A percentile compares a stretch with the other conserved stretches of the same genome.
These are phyloP conservation scores for Amyloporia xantha DNA, from an alignment of 768 basidiomycete genomes.

Conservation along the genomic window DNA sequence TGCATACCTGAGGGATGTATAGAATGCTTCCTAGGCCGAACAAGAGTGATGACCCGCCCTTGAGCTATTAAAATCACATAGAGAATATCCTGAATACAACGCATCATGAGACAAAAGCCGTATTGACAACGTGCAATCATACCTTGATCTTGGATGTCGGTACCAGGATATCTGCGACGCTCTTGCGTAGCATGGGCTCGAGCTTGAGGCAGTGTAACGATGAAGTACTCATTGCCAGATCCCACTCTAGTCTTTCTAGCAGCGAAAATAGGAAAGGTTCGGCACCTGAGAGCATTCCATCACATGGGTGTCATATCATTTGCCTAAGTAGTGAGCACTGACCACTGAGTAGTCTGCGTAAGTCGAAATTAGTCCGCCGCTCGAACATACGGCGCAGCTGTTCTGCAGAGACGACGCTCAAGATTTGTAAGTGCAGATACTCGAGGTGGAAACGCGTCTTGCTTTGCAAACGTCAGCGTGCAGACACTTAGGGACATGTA, in stretches of 20 bases:
- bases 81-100: slow-evolving; percentile 64
- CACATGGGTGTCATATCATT: background rate
- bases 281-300: slow-evolving; percentile 49
- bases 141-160: slow-evolving; percentile 80
- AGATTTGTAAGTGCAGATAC: slow-evolving; percentile 88
- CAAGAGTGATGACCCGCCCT: slow-evolving; percentile 76
- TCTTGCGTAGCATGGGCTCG: slow-evolving; percentile 59
- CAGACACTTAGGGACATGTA: background rate
- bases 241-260: slow-evolving; percentile 62
- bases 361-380: slow-evolving; percentile 85
- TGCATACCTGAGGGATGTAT: slow-evolving; percentile 82
- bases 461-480: slow-evolving; percentile 41
- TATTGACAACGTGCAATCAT: slow-evolving; percentile 5
- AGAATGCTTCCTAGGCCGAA: slow-evolving; percentile 87
- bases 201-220: slow-evolving; percentile 77
- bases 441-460: slow-evolving; percentile 93
- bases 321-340: slow-evolving; percentile 1
- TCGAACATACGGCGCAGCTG: slow-evolving; percentile 86
- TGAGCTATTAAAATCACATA: slow-evolving; percentile 84
- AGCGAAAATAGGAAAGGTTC: slow-evolving; percentile 75
- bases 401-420: slow-evolving; percentile 81
- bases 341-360: slow-evolving; percentile 66
- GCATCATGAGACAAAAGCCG: background rate
- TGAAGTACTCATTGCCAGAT: slow-evolving; percentile 77
- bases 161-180: slow-evolving; percentile 74